A percentile compares a stretch with the other conserved stretches of the same genome.
These are phyloP conservation scores for Torulaspora microellipsoides DNA, from an alignment of 805 yeast species.

Conservation along the genomic window DNA sequence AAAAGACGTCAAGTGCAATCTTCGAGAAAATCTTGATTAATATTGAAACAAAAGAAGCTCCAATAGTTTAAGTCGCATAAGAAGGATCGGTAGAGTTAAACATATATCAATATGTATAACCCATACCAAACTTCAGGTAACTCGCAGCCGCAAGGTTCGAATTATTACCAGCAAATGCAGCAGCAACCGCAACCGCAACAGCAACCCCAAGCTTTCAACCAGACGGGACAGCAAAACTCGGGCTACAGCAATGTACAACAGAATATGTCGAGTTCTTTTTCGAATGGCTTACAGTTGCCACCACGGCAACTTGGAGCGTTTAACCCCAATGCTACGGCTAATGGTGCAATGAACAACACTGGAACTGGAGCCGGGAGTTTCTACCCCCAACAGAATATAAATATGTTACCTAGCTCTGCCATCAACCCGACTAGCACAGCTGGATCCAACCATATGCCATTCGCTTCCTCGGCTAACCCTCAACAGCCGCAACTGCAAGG, in stretches of 20 bases:
- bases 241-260: slow-evolving; percentile 19
- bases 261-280: slow-evolving; percentile 10
- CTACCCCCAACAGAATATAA: slow-evolving; percentile 2
- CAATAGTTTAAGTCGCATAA: not conserved
- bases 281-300: slow-evolving; percentile 3
- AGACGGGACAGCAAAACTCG: slow-evolving; percentile 11
- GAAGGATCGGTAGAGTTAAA: not conserved
- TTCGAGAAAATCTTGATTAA: too few relatives aligned
- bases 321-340: not conserved
- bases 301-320: slow-evolving; percentile 2
- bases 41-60: not conserved
- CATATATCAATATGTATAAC: slow-evolving; percentile 9
- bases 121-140: slow-evolving; percentile 8
- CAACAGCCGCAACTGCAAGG: slow-evolving; percentile 8
- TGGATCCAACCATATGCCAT: not conserved
- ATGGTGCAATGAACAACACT: not conserved
- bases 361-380: slow-evolving; percentile 5
- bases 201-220: slow-evolving; percentile 11
- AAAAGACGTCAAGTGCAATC: not conserved
- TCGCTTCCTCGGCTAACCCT: slow-evolving; percentile 1
- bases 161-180: slow-evolving; percentile 12
- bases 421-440: not conserved
- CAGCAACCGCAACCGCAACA: slow-evolving; percentile 14
- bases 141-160: slow-evolving; percentile 9
- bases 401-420: slow-evolving; percentile 1